These are phyloP conservation scores for Russula sp. DNA, from an alignment of 768 basidiomycete species.

Conservation along the genomic window DNA sequence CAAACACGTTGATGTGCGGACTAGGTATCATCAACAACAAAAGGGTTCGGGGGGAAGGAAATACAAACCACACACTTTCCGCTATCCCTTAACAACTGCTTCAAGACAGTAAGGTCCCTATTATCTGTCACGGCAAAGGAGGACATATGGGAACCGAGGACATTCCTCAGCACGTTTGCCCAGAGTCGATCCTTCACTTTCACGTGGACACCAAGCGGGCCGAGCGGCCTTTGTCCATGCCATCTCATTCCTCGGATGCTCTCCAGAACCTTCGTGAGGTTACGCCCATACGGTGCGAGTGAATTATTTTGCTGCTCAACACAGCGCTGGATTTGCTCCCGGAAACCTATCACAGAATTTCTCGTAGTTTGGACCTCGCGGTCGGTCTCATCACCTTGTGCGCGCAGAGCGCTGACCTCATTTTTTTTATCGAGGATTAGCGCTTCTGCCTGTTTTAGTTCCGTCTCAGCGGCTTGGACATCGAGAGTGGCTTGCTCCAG, in stretches of 20 bases:
- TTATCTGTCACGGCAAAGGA: conserved; percentile 71
- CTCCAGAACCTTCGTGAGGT: conserved; percentile 51
- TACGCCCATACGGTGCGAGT: conserved; percentile 53
- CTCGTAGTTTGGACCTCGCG: conserved; percentile 29
- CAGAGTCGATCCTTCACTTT: conserved; percentile 65
- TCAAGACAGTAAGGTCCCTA: conserved; percentile 52
- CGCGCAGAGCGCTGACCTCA: not conserved
- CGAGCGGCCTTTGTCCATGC: conserved; percentile 60
- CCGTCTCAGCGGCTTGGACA: conserved; percentile 4
- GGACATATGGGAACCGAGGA: conserved; percentile 51
- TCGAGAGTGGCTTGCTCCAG: conserved; percentile 40
- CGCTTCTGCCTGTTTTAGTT: conserved; percentile 5
- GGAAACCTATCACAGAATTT: conserved; percentile 38
- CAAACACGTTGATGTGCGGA: conserved; percentile 44
- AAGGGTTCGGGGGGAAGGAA: not conserved
- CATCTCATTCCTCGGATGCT: conserved; percentile 46
- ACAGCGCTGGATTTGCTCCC: conserved; percentile 44
- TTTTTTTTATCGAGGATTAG: not conserved
- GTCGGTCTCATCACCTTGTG: conserved; percentile 34
- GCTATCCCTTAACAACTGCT: conserved; percentile 43
- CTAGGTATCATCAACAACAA: conserved; percentile 29
- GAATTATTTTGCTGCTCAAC: conserved; percentile 48
- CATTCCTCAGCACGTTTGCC: conserved; percentile 54
- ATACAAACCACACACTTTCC: conserved; percentile 49
- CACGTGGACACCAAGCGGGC: conserved; percentile 76